phyloP scores from a whole-genome alignment of 2,329 filamentous ascomycete genomes.

The Xylogone sp. region DNA sequence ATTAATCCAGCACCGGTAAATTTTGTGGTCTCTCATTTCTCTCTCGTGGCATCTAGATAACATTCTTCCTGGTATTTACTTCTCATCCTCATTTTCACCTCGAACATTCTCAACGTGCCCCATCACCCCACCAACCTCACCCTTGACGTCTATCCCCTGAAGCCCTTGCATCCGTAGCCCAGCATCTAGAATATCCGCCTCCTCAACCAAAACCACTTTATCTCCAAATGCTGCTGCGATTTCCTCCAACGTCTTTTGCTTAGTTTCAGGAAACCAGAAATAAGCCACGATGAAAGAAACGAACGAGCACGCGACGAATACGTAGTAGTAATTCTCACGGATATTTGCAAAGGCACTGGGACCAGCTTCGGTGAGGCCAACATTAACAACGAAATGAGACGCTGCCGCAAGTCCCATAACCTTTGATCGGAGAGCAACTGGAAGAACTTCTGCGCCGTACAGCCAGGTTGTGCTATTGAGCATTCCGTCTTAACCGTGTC shows the following conservation, averaged over 20 bases:
- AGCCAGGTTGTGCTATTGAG: constrained; percentile 52
- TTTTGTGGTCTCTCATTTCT: too few species aligned
- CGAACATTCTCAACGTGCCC: not conserved
- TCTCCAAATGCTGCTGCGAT: constrained; percentile 46
- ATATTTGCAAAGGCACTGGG: constrained; percentile 54
- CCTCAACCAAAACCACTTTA: constrained; percentile 31
- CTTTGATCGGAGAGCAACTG: constrained; percentile 48
- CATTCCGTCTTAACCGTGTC: constrained; percentile 37
- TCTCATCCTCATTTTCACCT: too few species aligned
- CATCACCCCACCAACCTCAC: not conserved
- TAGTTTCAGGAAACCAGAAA: constrained; percentile 51
- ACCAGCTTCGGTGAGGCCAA: constrained; percentile 49
- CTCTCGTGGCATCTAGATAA: too few species aligned
- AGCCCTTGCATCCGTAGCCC: not conserved
- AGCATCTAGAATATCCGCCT: constrained; percentile 13
- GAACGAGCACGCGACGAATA: constrained; percentile 49
- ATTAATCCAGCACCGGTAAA: too few species aligned
- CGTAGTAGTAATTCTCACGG: constrained; percentile 57
- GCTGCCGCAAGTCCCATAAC: constrained; percentile 52
- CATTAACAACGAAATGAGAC: constrained; percentile 52
- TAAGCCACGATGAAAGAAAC: constrained; percentile 50
- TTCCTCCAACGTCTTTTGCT: constrained; percentile 43
- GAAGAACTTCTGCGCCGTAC: constrained; percentile 52
- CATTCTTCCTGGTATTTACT: too few species aligned
- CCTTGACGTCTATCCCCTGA: not conserved